These are phyloP conservation scores for Backusella psychrophila DNA, from an alignment of 192 early-diverging fungal species.

Conservation along the genomic window DNA sequence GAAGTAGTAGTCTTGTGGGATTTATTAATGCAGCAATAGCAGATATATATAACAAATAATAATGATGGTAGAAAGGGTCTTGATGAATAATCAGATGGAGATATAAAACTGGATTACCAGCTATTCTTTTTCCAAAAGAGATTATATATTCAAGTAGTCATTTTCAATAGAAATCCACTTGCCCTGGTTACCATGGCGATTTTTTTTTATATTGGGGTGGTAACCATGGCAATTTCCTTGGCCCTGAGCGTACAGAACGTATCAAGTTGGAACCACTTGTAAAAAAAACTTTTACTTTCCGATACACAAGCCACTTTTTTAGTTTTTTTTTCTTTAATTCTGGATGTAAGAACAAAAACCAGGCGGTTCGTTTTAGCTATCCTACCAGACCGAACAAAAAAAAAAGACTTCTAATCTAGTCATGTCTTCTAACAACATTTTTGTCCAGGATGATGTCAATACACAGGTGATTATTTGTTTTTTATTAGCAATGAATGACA, in stretches of 20 bases:
- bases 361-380: neutral
- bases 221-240: neutral
- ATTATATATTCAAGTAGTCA: too few species aligned
- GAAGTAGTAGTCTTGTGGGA: too few species aligned
- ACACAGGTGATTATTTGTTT: neutral
- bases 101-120: neutral
- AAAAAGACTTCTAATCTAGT: neutral
- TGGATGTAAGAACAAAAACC: neutral
- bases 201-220: neutral
- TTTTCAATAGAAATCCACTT: too few species aligned
- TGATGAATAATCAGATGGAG: neutral
- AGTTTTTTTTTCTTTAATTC: slow-evolving; percentile 2
- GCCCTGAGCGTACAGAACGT: neutral
- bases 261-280: neutral
- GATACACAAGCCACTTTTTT: neutral
- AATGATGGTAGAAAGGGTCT: neutral
- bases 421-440: slow-evolving; percentile 14
- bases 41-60: neutral
- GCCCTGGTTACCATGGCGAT: neutral
- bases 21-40: neutral
- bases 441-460: slow-evolving; percentile 6
- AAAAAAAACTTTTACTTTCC: slow-evolving; percentile 2
- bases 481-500: neutral
- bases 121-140: too few species aligned
- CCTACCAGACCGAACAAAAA: neutral